Percentiles rank a stretch among this genome's conserved stretches.
These are phyloP conservation scores for Penicillium sp. DNA, from an alignment of 2,329 filamentous ascomycete genomes.

Conservation along the genomic window DNA sequence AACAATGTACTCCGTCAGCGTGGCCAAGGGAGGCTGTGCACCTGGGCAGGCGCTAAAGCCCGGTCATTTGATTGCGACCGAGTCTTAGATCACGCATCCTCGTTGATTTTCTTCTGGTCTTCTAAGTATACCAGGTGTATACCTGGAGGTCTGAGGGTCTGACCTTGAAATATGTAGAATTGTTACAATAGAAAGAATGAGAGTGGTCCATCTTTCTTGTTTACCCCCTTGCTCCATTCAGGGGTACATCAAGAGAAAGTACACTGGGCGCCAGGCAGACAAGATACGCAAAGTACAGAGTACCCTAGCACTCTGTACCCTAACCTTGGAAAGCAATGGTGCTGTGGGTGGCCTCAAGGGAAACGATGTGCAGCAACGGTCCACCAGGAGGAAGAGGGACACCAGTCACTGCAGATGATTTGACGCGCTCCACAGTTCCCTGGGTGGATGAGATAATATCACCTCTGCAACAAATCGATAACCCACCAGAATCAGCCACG, in stretches of 20 bases:
- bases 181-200: background rate
- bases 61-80: conserved; percentile 4
- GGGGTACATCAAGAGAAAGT: background rate
- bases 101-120: background rate
- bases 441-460: conserved; percentile 8
- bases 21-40: conserved; percentile 15
- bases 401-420: background rate
- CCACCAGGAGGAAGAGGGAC: background rate
- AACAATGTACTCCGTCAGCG: background rate
- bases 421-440: conserved; percentile 14
- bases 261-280: conserved; percentile 4
- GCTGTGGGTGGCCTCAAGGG: background rate
- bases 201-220: background rate
- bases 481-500: conserved; percentile 14
- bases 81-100: conserved; percentile 6
- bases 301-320: background rate
- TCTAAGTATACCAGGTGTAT: background rate
- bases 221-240: conserved; percentile 4
- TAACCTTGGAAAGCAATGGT: background rate
- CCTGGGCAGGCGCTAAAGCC: conserved; percentile 15
- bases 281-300: background rate
- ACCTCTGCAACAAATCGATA: conserved; percentile 2
- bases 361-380: conserved; percentile 3
- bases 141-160: background rate
- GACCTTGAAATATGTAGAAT: background rate